Percentiles rank a stretch among this genome's conserved stretches.
Evolutionary conservation across 1,284 basidiomycete species (phyloP).

Genomic region (Sporisorium iseilematis-ciliati): DNA sequence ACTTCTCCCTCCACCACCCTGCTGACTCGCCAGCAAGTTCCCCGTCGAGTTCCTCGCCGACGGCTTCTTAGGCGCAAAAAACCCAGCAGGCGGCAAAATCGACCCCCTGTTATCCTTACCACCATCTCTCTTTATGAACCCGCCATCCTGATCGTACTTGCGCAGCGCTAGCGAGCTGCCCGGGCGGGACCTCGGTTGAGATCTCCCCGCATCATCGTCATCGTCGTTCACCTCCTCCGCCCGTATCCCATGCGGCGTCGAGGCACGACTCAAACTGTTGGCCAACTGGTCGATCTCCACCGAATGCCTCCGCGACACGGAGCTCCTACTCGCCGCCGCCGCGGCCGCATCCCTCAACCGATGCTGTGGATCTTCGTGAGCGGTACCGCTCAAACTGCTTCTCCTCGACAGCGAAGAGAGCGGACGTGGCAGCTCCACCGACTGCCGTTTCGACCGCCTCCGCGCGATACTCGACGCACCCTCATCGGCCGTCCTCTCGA

Average conservation of each 20-base stretch:
- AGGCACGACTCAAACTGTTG: conserved; percentile 28
- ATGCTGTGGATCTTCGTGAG: conserved; percentile 19
- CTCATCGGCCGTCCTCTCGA: conserved; percentile 25
- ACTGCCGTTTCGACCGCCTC: conserved; percentile 22
- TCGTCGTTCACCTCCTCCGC: conserved; percentile 17
- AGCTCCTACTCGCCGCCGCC: conserved; percentile 32
- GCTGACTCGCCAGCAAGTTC: conserved; percentile 16
- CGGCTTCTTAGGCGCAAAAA: conserved; percentile 56
- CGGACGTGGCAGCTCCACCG: conserved; percentile 22
- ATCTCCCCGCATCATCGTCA: conserved; percentile 6
- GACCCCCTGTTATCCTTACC: conserved; percentile 33
- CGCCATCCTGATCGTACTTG: conserved; percentile 23
- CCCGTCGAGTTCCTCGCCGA: conserved; percentile 29
- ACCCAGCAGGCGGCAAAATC: conserved; percentile 57
- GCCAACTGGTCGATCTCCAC: conserved; percentile 36
- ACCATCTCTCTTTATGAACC: conserved; percentile 37
- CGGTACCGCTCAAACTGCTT: conserved; percentile 23
- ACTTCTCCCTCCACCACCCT: conserved; percentile 10
- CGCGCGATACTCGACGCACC: not conserved
- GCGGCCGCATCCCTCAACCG: conserved; percentile 40
- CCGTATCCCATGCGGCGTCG: conserved; percentile 36
- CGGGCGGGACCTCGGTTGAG: conserved; percentile 12
- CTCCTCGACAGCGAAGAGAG: conserved; percentile 22
- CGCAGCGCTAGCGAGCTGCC: conserved; percentile 29
- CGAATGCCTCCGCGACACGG: conserved; percentile 33